Evolutionary conservation across 2,329 filamentous ascomycete genomes (phyloP).

Genomic region (Rutstroemia sp.): DNA sequence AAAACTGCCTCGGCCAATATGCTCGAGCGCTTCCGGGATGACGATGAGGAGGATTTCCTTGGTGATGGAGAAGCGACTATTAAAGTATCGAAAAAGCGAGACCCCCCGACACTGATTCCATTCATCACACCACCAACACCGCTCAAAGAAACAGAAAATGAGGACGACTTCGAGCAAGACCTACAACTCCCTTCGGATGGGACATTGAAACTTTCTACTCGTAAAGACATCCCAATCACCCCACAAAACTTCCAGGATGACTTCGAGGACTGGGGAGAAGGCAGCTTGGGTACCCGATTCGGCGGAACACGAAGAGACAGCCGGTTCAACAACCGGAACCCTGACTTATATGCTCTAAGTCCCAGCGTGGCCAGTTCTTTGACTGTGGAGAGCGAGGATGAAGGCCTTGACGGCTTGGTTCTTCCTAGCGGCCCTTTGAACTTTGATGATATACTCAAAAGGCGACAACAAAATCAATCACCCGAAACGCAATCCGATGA

Average conservation of each 20-base stretch:
- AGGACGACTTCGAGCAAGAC: slow-evolving; percentile 66
- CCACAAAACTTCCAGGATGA: slow-evolving; percentile 61
- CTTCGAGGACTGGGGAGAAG: slow-evolving; percentile 87
- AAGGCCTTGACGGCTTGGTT: slow-evolving; percentile 82
- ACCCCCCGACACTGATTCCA: slow-evolving; percentile 43
- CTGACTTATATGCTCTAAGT: slow-evolving; percentile 81
- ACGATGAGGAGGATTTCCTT: slow-evolving; percentile 55
- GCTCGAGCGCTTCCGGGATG: slow-evolving; percentile 57
- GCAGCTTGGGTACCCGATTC: slow-evolving; percentile 83
- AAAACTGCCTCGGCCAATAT: slow-evolving; percentile 35
- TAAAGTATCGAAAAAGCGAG: slow-evolving; percentile 54
- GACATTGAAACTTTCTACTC: slow-evolving; percentile 51
- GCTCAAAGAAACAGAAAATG: slow-evolving; percentile 35
- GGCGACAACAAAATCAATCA: slow-evolving; percentile 55
- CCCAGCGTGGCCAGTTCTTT: slow-evolving; percentile 89
- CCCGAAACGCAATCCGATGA: slow-evolving; percentile 41
- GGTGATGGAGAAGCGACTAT: slow-evolving; percentile 59
- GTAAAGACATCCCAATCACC: slow-evolving; percentile 55
- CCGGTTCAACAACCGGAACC: slow-evolving; percentile 69
- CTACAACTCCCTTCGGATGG: slow-evolving; percentile 64
- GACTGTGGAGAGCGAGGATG: slow-evolving; percentile 87
- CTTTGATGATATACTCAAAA: slow-evolving; percentile 70
- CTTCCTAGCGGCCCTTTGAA: slow-evolving; percentile 78
- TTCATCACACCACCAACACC: slow-evolving; percentile 50
- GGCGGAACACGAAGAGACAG: slow-evolving; percentile 76